A percentile compares a stretch with the other conserved stretches of the same genome.
Evolutionary conservation across 768 basidiomycete genomes (phyloP).

Genomic region (Hysterangium stoloniferum): DNA sequence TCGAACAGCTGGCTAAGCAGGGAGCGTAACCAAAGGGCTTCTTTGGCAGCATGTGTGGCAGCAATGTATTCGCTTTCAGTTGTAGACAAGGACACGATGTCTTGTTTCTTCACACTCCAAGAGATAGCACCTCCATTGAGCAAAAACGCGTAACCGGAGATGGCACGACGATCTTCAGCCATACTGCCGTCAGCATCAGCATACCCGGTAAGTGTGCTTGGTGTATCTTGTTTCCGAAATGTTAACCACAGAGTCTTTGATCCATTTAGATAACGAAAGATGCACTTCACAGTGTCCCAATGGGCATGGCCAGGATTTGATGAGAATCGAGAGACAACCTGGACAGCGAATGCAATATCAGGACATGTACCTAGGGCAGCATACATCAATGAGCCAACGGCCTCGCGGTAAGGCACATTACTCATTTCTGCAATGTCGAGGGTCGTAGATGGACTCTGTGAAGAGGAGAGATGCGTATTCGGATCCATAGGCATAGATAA

Average conservation of each 20-base stretch:
- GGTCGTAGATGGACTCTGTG: conserved; percentile 8
- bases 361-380: conserved; percentile 14
- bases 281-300: conserved; percentile 6
- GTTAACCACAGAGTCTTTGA: background rate
- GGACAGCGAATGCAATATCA: conserved; percentile 14
- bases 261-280: conserved; percentile 12
- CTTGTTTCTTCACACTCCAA: conserved; percentile 30
- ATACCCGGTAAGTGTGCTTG: conserved; percentile 12
- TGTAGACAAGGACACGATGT: conserved; percentile 28
- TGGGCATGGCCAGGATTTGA: conserved; percentile 9
- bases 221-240: background rate
- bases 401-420: conserved; percentile 1
- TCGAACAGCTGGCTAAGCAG: conserved; percentile 15
- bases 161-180: conserved; percentile 21
- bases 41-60: conserved; percentile 20
- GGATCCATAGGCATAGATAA: conserved; percentile 11
- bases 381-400: conserved; percentile 26
- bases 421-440: conserved; percentile 1
- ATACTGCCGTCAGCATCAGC: conserved; percentile 22
- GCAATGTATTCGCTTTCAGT: conserved; percentile 41
- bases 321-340: conserved; percentile 10
- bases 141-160: conserved; percentile 30
- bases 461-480: background rate
- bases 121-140: conserved; percentile 25
- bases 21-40: conserved; percentile 21